Evolutionary conservation across 176 grass and related monocot species (phyloP), one percentile per base, ranked within the genome.

Genomic region (Juncus effusus): DNA sequence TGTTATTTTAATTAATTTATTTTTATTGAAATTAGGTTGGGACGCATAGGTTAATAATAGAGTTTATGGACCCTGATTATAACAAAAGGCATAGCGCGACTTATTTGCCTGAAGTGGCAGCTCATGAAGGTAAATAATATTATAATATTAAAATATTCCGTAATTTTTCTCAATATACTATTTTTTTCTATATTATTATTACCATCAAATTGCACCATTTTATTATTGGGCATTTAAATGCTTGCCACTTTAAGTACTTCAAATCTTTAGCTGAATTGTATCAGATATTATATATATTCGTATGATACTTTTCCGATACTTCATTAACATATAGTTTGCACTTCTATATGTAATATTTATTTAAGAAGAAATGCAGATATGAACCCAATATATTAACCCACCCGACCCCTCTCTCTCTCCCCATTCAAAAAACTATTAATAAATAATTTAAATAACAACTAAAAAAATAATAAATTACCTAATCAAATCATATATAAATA

Each of bases 31-130:
- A 73, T 67, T 74, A 99, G 95, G 79, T 94, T 71, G 95, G 89
- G 64, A 99, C 77, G 73, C 95, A 99, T 85, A 89, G 95, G 7
- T 85, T 99, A 63, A 90, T 94, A 69, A 99, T 99, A 78, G 95
- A 99, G 82, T 99, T 99, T 64, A 87, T 78, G 0, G 95, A 99
- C 78, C 83, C 86, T 78, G 76, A 82, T 67, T 89, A 85, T 61
- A 90, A 76, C 64, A 82, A 76, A 36, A 85, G 89, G 54, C 76
- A 73, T 7, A 99, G 81, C 70, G 95, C 83, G 42, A 99, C 95
- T 5, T 99, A 99, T 80, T 84, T 99, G 56, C 95, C 95, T 77
- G 95, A 99, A 74, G 86, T 99, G 75, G 85, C 95, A 63, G 83
- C 86, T 10, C 83, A 99, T 81, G 86, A 99, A 99, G 89, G 95